phyloP scores from a whole-genome alignment of 225 moss, liverwort and hornwort species.

The Polytrichum formosum region DNA sequence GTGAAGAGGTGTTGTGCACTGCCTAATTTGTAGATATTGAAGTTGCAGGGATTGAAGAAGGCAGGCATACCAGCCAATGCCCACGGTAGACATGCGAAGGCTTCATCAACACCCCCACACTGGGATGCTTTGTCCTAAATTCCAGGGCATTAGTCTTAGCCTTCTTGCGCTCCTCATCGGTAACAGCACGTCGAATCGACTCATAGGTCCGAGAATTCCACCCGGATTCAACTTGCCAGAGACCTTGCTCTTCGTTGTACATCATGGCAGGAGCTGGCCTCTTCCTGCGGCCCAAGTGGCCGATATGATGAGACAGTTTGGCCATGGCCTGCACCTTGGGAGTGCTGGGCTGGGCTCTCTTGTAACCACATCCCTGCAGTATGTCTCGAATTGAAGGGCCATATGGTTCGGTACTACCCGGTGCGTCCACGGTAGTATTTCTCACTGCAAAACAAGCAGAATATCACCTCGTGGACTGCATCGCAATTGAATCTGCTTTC shows the following conservation, averaged over 20 bases:
- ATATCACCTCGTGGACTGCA: too few species aligned
- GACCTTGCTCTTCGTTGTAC: neutral
- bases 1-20: too few species aligned
- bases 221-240: slow-evolving; percentile 5
- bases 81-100: slow-evolving; percentile 49
- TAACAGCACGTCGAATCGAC: slow-evolving; percentile 30
- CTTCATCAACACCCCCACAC: slow-evolving; percentile 27
- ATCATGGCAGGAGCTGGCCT: neutral
- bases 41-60: too few species aligned
- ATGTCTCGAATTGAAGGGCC: slow-evolving; percentile 23
- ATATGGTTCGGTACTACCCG: neutral
- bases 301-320: neutral
- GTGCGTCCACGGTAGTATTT: too few species aligned
- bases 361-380: neutral
- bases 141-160: slow-evolving; percentile 12
- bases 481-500: too few species aligned
- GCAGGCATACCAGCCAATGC: slow-evolving; percentile 32
- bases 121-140: slow-evolving; percentile 10
- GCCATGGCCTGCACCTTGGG: neutral
- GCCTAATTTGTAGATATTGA: too few species aligned
- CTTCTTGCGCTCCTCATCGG: slow-evolving; percentile 21
- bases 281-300: neutral
- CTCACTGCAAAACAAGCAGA: too few species aligned
- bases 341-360: slow-evolving; percentile 3
- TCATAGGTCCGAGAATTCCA: slow-evolving; percentile 10